Percentiles rank a stretch among this genome's conserved stretches.
These are phyloP conservation scores for Apophysomyces sp. DNA, from an alignment of 371 early-diverging fungal genomes.

Conservation along the genomic window DNA sequence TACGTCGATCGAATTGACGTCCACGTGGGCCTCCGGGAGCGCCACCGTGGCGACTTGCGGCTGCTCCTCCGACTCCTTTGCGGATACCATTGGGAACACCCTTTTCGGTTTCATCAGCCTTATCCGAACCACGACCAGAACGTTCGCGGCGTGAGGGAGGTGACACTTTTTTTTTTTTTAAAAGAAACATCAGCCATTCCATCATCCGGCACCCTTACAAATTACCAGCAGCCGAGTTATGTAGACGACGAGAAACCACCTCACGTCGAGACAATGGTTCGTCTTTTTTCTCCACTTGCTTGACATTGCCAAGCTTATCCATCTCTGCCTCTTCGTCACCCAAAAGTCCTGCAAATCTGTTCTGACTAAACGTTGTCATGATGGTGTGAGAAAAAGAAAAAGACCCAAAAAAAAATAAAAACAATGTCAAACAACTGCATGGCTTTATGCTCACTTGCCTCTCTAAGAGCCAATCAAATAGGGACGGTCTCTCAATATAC, in stretches of 20 bases:
- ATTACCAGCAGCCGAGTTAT: constrained; percentile 24
- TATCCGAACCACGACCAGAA: constrained; percentile 10
- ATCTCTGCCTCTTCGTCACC: constrained; percentile 39
- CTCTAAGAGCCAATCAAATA: neutral
- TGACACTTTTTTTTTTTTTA: constrained; percentile 24
- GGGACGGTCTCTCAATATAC: neutral
- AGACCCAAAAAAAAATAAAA: constrained; percentile 1
- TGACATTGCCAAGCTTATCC: constrained; percentile 41
- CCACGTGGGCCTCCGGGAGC: constrained; percentile 10
- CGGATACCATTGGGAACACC: neutral
- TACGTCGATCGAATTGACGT: constrained; percentile 77
- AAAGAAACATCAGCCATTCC: too few relatives aligned
- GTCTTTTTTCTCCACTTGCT: constrained; percentile 31
- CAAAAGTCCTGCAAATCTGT: constrained; percentile 35
- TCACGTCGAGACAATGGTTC: constrained; percentile 23
- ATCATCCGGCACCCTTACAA: neutral
- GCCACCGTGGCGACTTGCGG: neutral
- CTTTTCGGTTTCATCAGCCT: neutral
- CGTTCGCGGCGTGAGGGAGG: constrained; percentile 42
- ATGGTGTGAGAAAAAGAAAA: constrained; percentile 6
- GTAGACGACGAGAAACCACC: neutral
- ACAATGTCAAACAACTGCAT: neutral
- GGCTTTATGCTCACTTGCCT: constrained; percentile 1
- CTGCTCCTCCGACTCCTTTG: neutral
- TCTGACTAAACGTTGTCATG: constrained; percentile 31